Base-by-base conservation (phyloP, 2,329 filamentous ascomycete genomes). In the Cyclaneusma minus region DNA sequence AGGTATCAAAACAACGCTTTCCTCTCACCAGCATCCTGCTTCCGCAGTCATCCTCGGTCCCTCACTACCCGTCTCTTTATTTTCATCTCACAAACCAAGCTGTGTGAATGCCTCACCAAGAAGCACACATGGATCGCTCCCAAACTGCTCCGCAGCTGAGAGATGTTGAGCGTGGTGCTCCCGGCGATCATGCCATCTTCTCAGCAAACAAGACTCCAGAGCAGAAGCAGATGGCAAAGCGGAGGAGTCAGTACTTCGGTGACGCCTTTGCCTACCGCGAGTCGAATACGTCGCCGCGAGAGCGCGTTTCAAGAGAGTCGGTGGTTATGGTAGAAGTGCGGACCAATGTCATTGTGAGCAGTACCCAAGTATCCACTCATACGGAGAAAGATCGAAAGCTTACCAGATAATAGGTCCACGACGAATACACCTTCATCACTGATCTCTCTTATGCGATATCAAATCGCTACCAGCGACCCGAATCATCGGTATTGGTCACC, bases 391-490 rank as follows among this genome's bases (percentile, higher is more conserved):
- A 13, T 13, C 7, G 6, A 11, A 12, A 21, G 8, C 16, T 22
- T 39, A 26, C 42, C 8, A 16, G 16, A 7, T 32, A 49, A 42
- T 37, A 84, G 71, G 68, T 85, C 41, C 66, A 74, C 37, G 77
- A 87, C 44, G 75, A 85, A 40, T 76, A 72, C 42, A 70, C 66
- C 6, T 68, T 89, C 36, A 70, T 84, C 25, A 78, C 71, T 7
- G 71, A 79, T 41, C 59, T 92, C 11, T 76, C 78, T 3, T 67
- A 73, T 36, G 68, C 75, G 34, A 59, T 93, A 10, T 77, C 81
- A 2, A 63, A 68, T 32, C 69, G 82, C 24, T 93, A 84, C 45
- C 71, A 77, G 33, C 68, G 80, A 15, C 71, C 80, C 3, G 64
- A 81, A 30, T 68, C 71, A 3, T 78, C 72, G 6, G 72, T 92